These are phyloP conservation scores for Thelonectria blattea DNA, from an alignment of 2,329 filamentous ascomycete species.

Conservation along the genomic window DNA sequence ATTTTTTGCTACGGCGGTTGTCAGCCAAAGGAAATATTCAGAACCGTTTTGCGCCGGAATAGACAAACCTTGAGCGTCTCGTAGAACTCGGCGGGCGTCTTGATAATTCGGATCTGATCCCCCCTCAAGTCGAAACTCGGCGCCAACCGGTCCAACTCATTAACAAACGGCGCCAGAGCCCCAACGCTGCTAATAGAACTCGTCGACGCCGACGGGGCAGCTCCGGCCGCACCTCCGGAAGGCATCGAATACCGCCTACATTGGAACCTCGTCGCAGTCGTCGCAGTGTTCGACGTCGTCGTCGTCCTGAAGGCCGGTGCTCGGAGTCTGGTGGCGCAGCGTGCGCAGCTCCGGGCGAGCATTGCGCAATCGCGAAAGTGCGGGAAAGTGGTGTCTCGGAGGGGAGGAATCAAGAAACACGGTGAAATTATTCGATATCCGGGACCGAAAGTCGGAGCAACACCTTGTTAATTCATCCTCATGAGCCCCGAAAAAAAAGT, in stretches of 20 bases:
- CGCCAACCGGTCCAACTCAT: constrained; percentile 84
- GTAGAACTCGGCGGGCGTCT: constrained; percentile 88
- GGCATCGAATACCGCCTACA: constrained; percentile 50
- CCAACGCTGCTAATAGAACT: constrained; percentile 38
- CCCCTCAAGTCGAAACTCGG: constrained; percentile 89
- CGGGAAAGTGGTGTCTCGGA: background rate
- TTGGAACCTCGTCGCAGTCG: constrained; percentile 42
- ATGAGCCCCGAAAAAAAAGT: constrained; percentile 27
- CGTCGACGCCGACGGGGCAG: constrained; percentile 38
- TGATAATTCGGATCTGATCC: constrained; percentile 79
- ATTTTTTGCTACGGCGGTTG: constrained; percentile 71
- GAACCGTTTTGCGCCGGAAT: background rate
- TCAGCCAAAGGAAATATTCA: constrained; percentile 7
- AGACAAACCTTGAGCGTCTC: constrained; percentile 77
- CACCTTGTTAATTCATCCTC: constrained; percentile 1
- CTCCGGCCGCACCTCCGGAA: constrained; percentile 23
- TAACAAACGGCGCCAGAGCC: constrained; percentile 60
- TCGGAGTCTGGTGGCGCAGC: constrained; percentile 39
- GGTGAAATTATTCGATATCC: too few relatives aligned
- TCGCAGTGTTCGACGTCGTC: background rate
- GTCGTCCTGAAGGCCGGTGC: constrained; percentile 34
- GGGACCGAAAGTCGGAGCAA: constrained; percentile 8
- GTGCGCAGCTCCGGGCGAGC: constrained; percentile 45
- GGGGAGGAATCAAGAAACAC: background rate
- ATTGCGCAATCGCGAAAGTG: constrained; percentile 29